These are phyloP conservation scores for Exophiala alcalophila DNA, from an alignment of 2,329 filamentous ascomycete species.

Conservation along the genomic window DNA sequence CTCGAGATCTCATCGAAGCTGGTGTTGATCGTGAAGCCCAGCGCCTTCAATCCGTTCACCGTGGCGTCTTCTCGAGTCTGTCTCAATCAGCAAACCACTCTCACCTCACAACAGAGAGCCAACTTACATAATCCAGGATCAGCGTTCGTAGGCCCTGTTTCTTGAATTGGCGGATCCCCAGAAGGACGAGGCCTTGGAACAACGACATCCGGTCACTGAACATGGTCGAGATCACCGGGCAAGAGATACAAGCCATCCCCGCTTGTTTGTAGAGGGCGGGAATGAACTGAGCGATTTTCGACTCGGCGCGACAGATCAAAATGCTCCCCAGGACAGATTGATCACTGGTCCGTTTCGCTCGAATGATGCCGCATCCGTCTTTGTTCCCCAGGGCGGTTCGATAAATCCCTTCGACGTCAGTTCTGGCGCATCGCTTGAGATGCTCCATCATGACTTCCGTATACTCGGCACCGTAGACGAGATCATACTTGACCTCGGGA, in stretches of 20 bases:
- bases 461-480: conserved; percentile 77
- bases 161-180: conserved; percentile 80
- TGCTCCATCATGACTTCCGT: conserved; percentile 70
- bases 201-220: conserved; percentile 67
- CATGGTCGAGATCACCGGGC: conserved; percentile 69
- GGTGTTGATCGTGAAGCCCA: conserved; percentile 78
- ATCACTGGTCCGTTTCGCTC: conserved; percentile 69
- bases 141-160: conserved; percentile 69
- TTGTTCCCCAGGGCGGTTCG: conserved; percentile 68
- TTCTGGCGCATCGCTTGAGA: conserved; percentile 69
- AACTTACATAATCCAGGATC: conserved; percentile 74
- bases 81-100: conserved; percentile 13
- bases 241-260: conserved; percentile 72
- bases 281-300: conserved; percentile 65
- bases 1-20: conserved; percentile 78
- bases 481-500: conserved; percentile 73
- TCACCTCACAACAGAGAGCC: neutral
- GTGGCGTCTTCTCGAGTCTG: conserved; percentile 70
- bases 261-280: conserved; percentile 60
- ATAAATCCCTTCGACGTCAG: conserved; percentile 78
- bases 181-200: conserved; percentile 73
- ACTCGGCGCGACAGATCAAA: conserved; percentile 71
- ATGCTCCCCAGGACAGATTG: conserved; percentile 72
- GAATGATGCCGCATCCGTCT: conserved; percentile 74
- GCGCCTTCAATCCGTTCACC: conserved; percentile 68